Conservation (phyloP, 2,329 filamentous ascomycete genomes). For the Colletotrichum falcatum region DNA sequence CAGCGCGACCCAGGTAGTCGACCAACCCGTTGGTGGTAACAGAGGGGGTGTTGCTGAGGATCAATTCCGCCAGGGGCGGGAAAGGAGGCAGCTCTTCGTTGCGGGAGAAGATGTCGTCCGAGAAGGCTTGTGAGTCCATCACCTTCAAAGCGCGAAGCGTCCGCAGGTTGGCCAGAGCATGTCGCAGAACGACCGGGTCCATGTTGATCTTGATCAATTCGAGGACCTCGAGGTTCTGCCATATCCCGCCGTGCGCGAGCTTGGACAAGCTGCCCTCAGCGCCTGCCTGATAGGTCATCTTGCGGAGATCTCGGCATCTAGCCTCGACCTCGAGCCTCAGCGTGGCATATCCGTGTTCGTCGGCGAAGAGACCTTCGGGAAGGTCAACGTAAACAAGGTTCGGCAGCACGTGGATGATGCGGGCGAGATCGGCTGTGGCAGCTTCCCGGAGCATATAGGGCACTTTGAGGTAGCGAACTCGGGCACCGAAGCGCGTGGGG, state of each 20-base stretch:
- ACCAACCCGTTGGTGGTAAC: constrained; percentile 79
- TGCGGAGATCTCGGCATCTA: constrained; percentile 84
- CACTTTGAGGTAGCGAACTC: constrained; percentile 85
- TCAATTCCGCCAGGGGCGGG: constrained; percentile 79
- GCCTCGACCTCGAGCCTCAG: constrained; percentile 87
- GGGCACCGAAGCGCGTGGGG: constrained; percentile 72
- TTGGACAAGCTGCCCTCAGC: constrained; percentile 82
- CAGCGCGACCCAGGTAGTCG: constrained; percentile 72
- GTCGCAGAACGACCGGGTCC: constrained; percentile 77
- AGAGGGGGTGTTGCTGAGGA: constrained; percentile 76
- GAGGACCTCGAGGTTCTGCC: constrained; percentile 78
- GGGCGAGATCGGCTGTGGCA: constrained; percentile 84
- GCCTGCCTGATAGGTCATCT: constrained; percentile 87
- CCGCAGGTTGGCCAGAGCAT: constrained; percentile 75
- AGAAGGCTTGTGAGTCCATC: constrained; percentile 75
- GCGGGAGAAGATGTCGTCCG: constrained; percentile 80
- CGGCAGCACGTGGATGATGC: constrained; percentile 85
- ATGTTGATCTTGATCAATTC: constrained; percentile 77
- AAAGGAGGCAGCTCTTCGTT: constrained; percentile 77
- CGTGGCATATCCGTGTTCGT: constrained; percentile 79
- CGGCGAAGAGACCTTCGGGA: constrained; percentile 86
- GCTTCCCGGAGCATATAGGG: constrained; percentile 96
- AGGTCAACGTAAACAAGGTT: constrained; percentile 92
- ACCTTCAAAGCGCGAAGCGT: constrained; percentile 81
- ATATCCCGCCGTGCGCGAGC: constrained; percentile 73